Evolutionary conservation across 2,329 filamentous ascomycete genomes (phyloP), one percentile per base, ranked within the genome.

Genomic region (Zymoseptoria pseudotritici): DNA sequence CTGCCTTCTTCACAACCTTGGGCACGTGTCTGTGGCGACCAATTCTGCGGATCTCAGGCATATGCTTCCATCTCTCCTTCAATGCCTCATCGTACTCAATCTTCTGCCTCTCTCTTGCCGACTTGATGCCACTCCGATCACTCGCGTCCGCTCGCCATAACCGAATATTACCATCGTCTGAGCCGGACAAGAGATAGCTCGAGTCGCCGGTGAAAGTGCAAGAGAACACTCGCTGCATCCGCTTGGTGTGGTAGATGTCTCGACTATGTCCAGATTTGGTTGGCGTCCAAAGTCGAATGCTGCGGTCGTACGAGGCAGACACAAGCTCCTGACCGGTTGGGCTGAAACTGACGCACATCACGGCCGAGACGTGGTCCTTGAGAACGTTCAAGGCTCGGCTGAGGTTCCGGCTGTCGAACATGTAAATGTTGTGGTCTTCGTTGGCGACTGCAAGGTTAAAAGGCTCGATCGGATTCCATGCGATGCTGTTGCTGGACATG

Each of bases 401-500:
- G 74, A 96, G 88, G 72, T 91, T 93, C 67, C 94, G 85, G 84
- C 95, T 95, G 75, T 99, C 94, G 71, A 99, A 99, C 62, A 97
- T 83, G 71, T 91, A 90, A 65, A 89, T 83, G 74, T 96, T 95
- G 78, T 97, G 93, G 71, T 97, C 94, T 79, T 99, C 94, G 67
- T 89, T 95, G 11, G 90, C 94, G 29, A 92, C 86, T 17, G 91
- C 93, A 71, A 97, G 87, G 77, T 97, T 96, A 80, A 96, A 96
- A 7, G 91, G 89, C 75, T 96, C 92, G 87, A 97, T 94, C 0
- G 94, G 94, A 67, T 97, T 97, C 91, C 93, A 99, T 51, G 88
- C 83, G 56, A 97, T 82, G 54, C 86, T 83, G 77, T 96, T 97
- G 61, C 85, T 88, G 46, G 91, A 86, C 66, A 99, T 88, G 57